These are phyloP conservation scores for Xylariaceae sp. DNA, from an alignment of 2,329 filamentous ascomycete species.

Conservation along the genomic window DNA sequence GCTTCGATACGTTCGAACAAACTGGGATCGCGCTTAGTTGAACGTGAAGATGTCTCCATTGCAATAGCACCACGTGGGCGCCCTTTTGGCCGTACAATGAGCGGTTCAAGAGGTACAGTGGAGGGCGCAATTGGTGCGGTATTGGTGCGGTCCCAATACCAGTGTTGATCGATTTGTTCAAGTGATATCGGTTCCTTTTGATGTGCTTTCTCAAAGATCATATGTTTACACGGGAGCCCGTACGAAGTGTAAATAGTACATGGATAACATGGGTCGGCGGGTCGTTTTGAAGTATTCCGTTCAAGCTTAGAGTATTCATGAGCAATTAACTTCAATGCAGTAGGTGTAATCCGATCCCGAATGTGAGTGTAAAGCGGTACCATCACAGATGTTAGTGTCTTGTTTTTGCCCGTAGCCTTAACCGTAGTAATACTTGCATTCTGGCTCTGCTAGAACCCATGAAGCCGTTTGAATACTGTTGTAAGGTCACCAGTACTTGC, in stretches of 20 bases:
- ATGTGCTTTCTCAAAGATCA: no score
- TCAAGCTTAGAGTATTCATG: not conserved
- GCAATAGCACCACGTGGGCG: no score
- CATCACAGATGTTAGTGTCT: not conserved
- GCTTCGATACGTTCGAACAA: no score
- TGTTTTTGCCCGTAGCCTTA: not conserved
- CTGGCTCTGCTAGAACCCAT: not conserved
- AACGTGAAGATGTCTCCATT: no score
- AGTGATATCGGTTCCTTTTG: not conserved
- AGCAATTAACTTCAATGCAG: not conserved
- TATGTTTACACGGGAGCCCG: not conserved
- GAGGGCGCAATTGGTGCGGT: not conserved
- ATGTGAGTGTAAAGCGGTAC: not conserved
- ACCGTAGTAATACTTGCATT: not conserved
- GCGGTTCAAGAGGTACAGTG: not conserved
- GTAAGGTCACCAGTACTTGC: not conserved
- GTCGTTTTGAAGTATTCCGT: not conserved
- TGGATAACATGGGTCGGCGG: not conserved
- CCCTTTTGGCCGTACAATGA: not conserved
- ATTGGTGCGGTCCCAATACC: not conserved
- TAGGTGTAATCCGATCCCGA: not conserved
- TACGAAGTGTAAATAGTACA: not conserved
- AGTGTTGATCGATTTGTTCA: not conserved
- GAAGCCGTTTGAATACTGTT: not conserved
- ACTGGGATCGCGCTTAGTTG: no score